Evolutionary conservation across 2,329 filamentous ascomycete genomes (phyloP), one percentile per base, ranked within the genome.

Genomic region (Madurella fahalii): DNA sequence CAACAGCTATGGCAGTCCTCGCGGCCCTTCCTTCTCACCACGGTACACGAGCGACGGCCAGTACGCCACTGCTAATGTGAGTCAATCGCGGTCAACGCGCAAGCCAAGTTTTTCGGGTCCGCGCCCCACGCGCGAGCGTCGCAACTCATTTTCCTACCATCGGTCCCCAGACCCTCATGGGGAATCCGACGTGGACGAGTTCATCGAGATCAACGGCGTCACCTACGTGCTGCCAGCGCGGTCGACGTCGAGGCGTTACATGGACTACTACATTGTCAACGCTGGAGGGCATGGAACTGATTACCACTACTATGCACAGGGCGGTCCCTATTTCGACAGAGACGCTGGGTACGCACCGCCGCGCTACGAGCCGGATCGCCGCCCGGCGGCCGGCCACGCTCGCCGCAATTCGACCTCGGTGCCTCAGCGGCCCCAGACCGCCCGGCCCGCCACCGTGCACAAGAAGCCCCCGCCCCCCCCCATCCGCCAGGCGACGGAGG

Each of bases 51-150:
- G 80, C 76, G 77, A 75, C 67, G 81, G 81, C 69, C 74, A 81
- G 67, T 84, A 84, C 75, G 80, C 79, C 73, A 83, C 81, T 72
- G 80, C 79, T 74, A 81, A 83, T 83, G 81, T 84, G 81, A 84
- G 81, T 84, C 71, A 69, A 67, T 68, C 71, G 73, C 69, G 71
- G 70, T 69, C 71, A 69, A 65, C 71, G 67, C 72, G 72, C 65
- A 78, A 78, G 72, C 67, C 71, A 71, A 77, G 73, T 70, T 77
- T 72, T 67, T 71, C 74, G 62, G 72, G 70, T 67, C 71, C 72
- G 67, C 71, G 64, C 63, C 67, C 71, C 66, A 74, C 71, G 73
- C 77, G 73, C 71, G 77, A 81, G 69, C 78, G 79, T 65, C 79
- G 78, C 67, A 74, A 71, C 72, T 82, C 80, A 61, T 79, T 76